These are phyloP conservation scores for Gastrolobium bilobum DNA, from an alignment of 306 rosid genomes.

Conservation along the genomic window DNA sequence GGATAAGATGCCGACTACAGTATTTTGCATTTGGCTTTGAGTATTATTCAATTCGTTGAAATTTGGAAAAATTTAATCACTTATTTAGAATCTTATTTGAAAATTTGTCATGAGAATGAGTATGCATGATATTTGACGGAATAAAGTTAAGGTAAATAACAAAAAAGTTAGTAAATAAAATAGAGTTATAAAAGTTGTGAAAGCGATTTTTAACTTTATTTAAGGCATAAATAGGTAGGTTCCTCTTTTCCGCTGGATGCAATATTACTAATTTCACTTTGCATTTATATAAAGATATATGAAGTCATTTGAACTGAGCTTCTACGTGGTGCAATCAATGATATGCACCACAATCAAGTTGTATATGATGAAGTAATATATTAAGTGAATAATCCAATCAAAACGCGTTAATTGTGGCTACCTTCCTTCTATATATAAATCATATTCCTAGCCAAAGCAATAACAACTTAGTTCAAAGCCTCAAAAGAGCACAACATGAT, in stretches of 20 bases:
- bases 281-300: neutral
- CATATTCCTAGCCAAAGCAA: neutral
- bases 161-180: neutral
- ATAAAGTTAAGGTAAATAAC: neutral
- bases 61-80: neutral
- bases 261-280: neutral
- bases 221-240: neutral
- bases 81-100: neutral
- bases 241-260: neutral
- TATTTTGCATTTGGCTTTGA: neutral
- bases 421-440: constrained; percentile 40
- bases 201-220: neutral
- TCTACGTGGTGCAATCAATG: neutral
- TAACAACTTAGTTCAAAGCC: neutral
- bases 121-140: neutral
- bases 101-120: neutral
- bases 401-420: neutral
- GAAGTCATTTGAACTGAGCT: constrained; percentile 7
- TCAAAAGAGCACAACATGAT: constrained; percentile 9
- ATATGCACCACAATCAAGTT: constrained; percentile 6
- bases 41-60: neutral
- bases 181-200: neutral
- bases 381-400: neutral
- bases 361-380: constrained; percentile 25
- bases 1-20: neutral